phyloP scores from a whole-genome alignment of 2,329 filamentous ascomycete species.

The Zalaria sp. region DNA sequence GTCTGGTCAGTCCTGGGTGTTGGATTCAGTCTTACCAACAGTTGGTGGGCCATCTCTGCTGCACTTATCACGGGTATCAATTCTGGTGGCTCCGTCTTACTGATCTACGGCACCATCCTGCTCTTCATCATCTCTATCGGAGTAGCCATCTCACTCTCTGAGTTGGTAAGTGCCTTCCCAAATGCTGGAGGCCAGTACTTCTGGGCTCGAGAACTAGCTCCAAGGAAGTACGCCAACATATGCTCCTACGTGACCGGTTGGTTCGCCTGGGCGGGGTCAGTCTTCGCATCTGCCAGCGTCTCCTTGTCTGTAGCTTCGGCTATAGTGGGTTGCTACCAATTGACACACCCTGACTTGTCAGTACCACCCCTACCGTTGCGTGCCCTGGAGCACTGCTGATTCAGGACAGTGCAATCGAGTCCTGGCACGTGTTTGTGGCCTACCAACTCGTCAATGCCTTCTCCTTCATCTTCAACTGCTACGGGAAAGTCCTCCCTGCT shows the following conservation, averaged over 20 bases:
- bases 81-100: conserved; percentile 33
- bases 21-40: conserved; percentile 37
- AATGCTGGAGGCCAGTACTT: conserved; percentile 40
- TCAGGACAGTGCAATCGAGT: conserved; percentile 15
- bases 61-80: conserved; percentile 36
- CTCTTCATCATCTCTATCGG: conserved; percentile 31
- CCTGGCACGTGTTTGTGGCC: conserved; percentile 23
- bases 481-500: conserved; percentile 19
- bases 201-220: conserved; percentile 35
- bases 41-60: conserved; percentile 37
- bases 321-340: conserved; percentile 36
- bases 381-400: no score
- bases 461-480: conserved; percentile 28
- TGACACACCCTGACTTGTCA: conserved; percentile 39
- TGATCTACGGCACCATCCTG: conserved; percentile 36
- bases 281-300: conserved; percentile 40
- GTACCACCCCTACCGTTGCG: conserved; percentile 8
- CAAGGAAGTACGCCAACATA: conserved; percentile 29
- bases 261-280: conserved; percentile 39
- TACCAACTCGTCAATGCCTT: conserved; percentile 35
- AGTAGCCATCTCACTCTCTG: conserved; percentile 31
- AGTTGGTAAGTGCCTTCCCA: conserved; percentile 34
- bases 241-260: conserved; percentile 35
- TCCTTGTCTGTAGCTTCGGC: conserved; percentile 34
- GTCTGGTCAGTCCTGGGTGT: conserved; percentile 36